A percentile compares a stretch with the other conserved stretches of the same genome.
Conservation (phyloP, 306 rosid species). For the Mimosa bimucronata region DNA sequence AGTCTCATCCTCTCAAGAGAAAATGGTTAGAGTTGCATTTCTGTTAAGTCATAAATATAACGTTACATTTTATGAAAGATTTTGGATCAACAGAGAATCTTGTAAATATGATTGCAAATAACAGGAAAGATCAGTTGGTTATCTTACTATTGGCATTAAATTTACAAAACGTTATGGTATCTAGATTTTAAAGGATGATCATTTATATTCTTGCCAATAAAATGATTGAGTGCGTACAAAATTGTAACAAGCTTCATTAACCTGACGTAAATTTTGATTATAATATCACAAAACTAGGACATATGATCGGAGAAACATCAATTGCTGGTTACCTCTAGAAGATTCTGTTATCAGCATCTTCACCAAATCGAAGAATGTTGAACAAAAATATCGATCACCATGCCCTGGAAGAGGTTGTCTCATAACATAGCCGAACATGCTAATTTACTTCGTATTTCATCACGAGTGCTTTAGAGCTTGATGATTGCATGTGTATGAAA, state of each 20-base stretch:
- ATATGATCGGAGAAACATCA: background rate
- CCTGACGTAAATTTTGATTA: background rate
- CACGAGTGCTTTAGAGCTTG: background rate
- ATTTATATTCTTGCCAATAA: background rate
- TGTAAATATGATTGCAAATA: too few relatives aligned
- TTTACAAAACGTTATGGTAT: background rate
- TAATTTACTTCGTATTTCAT: background rate
- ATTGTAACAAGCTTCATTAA: background rate
- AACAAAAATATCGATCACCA: background rate
- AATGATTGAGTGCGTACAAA: background rate
- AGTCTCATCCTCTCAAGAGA: background rate
- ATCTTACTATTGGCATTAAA: background rate
- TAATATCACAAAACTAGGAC: background rate
- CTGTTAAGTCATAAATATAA: too few relatives aligned
- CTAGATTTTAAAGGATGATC: background rate
- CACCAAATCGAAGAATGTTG: background rate
- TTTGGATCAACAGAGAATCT: too few relatives aligned
- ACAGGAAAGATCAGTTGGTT: background rate
- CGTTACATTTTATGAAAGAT: too few relatives aligned
- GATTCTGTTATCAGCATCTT: background rate
- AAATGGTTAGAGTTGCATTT: background rate
- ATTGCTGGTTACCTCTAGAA: background rate
- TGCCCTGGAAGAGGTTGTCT: background rate
- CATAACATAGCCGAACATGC: background rate
- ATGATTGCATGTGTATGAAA: background rate